phyloP scores from a whole-genome alignment of 805 yeast species.

The Barnettozyma wickerhamii region DNA sequence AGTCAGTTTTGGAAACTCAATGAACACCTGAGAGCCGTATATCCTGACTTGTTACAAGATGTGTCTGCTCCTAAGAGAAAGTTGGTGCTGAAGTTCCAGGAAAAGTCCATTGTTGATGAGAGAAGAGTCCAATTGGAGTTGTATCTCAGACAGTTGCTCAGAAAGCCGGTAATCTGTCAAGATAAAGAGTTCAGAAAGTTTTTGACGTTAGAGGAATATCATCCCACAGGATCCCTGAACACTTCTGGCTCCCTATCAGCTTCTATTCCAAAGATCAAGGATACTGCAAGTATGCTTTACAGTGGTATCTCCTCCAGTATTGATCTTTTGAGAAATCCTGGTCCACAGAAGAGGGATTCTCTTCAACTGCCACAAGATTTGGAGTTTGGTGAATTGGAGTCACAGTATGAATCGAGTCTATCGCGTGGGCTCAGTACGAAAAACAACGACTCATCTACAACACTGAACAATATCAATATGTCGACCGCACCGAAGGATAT shows the following conservation, averaged over 20 bases:
- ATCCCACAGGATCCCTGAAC: conserved; percentile 1
- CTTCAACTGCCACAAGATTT: conserved; percentile 1
- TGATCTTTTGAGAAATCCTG: conserved; percentile 10
- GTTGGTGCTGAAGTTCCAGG: conserved; percentile 69
- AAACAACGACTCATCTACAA: no score
- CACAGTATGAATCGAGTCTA: not conserved
- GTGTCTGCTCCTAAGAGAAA: conserved; percentile 55
- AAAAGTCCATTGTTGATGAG: conserved; percentile 55
- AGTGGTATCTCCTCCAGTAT: conserved; percentile 18
- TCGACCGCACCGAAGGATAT: not conserved
- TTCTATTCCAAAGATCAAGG: conserved; percentile 12
- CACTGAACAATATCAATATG: not conserved
- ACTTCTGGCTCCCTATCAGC: not conserved
- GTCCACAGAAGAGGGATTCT: conserved; percentile 13
- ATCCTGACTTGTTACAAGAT: conserved; percentile 43
- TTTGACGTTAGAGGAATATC: conserved; percentile 42
- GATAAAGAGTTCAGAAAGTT: conserved; percentile 71
- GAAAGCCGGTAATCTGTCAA: conserved; percentile 66
- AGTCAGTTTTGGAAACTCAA: conserved; percentile 77
- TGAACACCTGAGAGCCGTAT: conserved; percentile 51
- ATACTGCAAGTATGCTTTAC: conserved; percentile 19
- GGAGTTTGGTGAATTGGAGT: conserved; percentile 1
- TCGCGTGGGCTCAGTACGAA: no score
- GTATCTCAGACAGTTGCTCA: conserved; percentile 55
- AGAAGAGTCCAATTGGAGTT: conserved; percentile 57